Conservation (phyloP, 2,329 filamentous ascomycete genomes). For the Neonectria magnoliae region DNA sequence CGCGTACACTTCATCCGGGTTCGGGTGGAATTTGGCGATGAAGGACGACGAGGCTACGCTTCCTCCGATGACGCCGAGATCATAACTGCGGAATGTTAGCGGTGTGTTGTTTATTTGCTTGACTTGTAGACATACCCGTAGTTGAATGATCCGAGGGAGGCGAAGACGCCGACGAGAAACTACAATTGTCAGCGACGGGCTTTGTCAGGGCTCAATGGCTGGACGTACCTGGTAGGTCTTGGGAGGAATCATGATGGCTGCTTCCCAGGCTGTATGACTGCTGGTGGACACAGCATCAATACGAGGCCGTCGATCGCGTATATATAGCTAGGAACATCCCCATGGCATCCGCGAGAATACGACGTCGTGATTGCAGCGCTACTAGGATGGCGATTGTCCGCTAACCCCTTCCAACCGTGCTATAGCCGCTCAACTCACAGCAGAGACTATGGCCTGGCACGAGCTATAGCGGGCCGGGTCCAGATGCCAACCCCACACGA, state of each 20-base stretch:
- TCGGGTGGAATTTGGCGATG: not conserved
- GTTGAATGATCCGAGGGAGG: slow-evolving; percentile 16
- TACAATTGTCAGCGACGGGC: not conserved
- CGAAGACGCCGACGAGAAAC: slow-evolving; percentile 19
- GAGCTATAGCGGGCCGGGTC: not conserved
- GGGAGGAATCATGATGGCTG: slow-evolving; percentile 3
- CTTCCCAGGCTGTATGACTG: not conserved
- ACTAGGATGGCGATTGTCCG: not conserved
- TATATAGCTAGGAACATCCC: not conserved
- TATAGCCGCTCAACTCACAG: not conserved
- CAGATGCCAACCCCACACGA: not conserved
- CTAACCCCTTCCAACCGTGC: not conserved
- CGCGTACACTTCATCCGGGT: slow-evolving; percentile 6
- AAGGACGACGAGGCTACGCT: slow-evolving; percentile 12
- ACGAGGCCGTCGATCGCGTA: not conserved
- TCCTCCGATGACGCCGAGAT: slow-evolving; percentile 16
- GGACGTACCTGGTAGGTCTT: slow-evolving; percentile 12
- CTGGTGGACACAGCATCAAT: not conserved
- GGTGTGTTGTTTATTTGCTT: too few species aligned
- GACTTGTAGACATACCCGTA: slow-evolving; percentile 1
- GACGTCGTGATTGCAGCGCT: not conserved
- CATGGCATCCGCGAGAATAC: not conserved
- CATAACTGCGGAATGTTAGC: slow-evolving; percentile 5
- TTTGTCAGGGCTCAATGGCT: not conserved
- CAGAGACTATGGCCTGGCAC: not conserved